Base-by-base conservation (phyloP, 2,329 filamentous ascomycete genomes). In the Bisporella sp. region DNA sequence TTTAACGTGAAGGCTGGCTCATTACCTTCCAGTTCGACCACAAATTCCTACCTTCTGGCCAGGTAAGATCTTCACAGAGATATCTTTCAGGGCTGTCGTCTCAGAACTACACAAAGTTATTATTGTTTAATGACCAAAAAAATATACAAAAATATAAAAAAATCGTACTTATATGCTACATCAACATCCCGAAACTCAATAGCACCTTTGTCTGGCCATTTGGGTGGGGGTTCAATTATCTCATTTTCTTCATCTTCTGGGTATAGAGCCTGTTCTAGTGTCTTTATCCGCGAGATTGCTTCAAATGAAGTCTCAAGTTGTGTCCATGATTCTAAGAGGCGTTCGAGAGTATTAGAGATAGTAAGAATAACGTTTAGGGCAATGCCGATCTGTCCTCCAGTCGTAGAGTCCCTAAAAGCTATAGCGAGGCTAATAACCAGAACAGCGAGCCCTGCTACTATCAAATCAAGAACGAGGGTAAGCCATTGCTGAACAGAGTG, bases 221-320 rank as follows among this genome's bases (percentile, higher is more conserved):
- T 51, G 1, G 52, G 45, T 1, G 51, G 41, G 4, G 51, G 48
- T 2, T 45, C 12, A 3, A 13, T 29, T 43, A 40, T 21, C 46
- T 57, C 57, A 9, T 40, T 13, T n/a, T 32, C 13, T 31, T 47
- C 41, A 41, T 57, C 63, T 54, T 78, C 73, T 2, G 54, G 59
- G 6, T 62, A 62, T 48, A 61, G 61, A 48, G 76, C 68, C 55
- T 68, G 66, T 1, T 68, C 70, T 54, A 81, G 81, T n/a, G 70
- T 69, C 59, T 75, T 77, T 54, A 81, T 70, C 28, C 79, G 70
- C 4, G 73, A 68, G 6, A 83, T 71, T 7, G 77, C 77, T 6
- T 79, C 79, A 42, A 83, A 72, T 37, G 73, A 72, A 0, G 77
- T 82, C 56, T 83, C 79, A 8, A 82, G 65, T 41, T 71, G 70